phyloP scores from a whole-genome alignment of 140 eudicot genomes.

The Ambrosia hybrid region DNA sequence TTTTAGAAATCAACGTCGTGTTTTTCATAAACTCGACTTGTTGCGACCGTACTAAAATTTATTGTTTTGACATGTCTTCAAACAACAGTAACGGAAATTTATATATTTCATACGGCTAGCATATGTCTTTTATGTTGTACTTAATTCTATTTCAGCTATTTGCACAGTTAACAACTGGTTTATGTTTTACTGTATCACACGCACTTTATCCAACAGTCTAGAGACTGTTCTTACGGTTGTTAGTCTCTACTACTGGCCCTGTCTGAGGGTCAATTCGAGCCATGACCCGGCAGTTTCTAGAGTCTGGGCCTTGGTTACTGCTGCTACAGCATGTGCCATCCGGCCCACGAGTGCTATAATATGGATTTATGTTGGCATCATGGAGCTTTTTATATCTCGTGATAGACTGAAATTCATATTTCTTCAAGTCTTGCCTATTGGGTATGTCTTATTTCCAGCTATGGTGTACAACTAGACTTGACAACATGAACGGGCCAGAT shows the following conservation, averaged over 20 bases:
- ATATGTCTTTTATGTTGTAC: conserved; percentile 27
- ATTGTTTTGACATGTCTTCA: background rate
- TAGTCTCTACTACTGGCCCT: conserved; percentile 93
- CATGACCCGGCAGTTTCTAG: conserved; percentile 44
- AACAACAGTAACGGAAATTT: conserved; percentile 8
- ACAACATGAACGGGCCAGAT: background rate
- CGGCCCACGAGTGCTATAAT: conserved; percentile 91
- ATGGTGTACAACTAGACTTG: background rate
- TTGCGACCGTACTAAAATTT: no score
- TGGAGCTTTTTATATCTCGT: conserved; percentile 52
- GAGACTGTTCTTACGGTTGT: conserved; percentile 80
- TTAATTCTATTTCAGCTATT: conserved; percentile 71
- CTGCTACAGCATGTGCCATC: conserved; percentile 87
- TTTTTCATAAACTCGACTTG: no score
- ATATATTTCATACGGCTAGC: conserved; percentile 1
- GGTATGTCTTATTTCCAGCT: conserved; percentile 50
- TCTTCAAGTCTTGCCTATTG: conserved; percentile 74
- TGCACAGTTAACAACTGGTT: conserved; percentile 88
- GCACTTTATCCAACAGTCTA: conserved; percentile 83
- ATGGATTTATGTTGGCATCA: conserved; percentile 79
- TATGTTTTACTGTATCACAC: conserved; percentile 82
- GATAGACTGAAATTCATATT: conserved; percentile 61
- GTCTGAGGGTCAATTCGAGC: conserved; percentile 48
- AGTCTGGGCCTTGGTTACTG: conserved; percentile 61
- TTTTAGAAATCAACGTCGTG: no score